Conservation (phyloP, 2,329 filamentous ascomycete species). For the Ophioceras dolichostomum region DNA sequence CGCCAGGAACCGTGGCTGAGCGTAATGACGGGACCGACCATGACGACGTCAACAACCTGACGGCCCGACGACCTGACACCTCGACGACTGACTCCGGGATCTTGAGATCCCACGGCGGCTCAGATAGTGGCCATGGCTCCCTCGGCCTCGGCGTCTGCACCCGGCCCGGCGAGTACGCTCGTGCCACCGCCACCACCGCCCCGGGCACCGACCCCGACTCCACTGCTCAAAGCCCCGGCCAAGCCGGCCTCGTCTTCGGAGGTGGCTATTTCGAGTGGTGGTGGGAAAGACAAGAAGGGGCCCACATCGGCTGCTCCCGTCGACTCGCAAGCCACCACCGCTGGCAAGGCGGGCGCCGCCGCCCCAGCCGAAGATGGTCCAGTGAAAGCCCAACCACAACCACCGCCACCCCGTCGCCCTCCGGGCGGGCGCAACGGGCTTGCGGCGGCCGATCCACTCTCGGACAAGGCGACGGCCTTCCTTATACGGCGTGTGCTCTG, state of each 20-base stretch:
- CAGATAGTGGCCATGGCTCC: too few species aligned
- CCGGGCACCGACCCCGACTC: slow-evolving; percentile 1
- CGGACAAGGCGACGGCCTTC: slow-evolving; percentile 66
- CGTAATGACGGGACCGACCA: too few species aligned
- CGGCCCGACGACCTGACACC: too few species aligned
- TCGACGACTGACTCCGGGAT: too few species aligned
- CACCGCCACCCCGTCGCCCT: background rate
- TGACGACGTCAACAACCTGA: too few species aligned
- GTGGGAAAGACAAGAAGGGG: too few species aligned
- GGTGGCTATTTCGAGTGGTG: too few species aligned
- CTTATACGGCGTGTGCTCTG: slow-evolving; percentile 79
- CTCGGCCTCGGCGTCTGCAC: background rate
- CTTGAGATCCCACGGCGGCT: too few species aligned
- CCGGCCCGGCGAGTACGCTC: background rate
- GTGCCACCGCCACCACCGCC: too few species aligned
- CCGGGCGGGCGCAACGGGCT: slow-evolving; percentile 8
- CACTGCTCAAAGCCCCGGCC: slow-evolving; percentile 9
- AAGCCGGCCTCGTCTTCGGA: slow-evolving; percentile 7
- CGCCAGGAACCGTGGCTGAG: too few species aligned
- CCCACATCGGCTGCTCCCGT: background rate
- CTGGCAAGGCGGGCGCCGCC: slow-evolving; percentile 4
- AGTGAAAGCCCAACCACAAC: background rate
- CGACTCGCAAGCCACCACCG: too few species aligned
- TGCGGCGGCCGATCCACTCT: slow-evolving; percentile 38
- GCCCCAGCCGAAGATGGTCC: slow-evolving; percentile 1